Evolutionary conservation across 2,329 filamentous ascomycete genomes (phyloP).

Genomic region (Colletotrichum sp.): DNA sequence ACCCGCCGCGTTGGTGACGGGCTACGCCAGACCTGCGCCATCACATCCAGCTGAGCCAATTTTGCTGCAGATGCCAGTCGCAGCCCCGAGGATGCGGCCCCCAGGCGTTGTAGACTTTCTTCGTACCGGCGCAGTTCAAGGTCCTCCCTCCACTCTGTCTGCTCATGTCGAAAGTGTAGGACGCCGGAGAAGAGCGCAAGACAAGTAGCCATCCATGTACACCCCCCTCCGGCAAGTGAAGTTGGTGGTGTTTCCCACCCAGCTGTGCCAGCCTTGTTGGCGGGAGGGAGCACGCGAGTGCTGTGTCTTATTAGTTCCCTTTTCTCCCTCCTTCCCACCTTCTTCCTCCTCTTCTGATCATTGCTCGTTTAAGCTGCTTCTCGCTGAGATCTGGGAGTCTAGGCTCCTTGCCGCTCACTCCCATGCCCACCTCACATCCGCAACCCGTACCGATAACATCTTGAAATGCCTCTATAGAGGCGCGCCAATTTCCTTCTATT

Average conservation of each 20-base stretch:
- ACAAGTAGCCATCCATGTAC: not conserved
- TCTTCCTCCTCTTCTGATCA: not conserved
- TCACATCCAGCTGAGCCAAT: conserved; percentile 16
- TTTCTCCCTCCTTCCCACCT: not conserved
- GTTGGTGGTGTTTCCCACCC: not conserved
- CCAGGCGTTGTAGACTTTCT: not conserved
- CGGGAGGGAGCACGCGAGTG: not conserved
- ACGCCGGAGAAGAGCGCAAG: not conserved
- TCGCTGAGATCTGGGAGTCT: not conserved
- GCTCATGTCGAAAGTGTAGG: not conserved
- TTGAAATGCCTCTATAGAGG: not conserved
- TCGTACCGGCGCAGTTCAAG: not conserved
- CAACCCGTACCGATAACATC: not conserved
- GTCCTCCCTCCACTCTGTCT: not conserved
- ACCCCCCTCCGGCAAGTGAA: not conserved
- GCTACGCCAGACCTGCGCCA: conserved; percentile 9
- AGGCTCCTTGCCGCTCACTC: not conserved
- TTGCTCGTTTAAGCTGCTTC: not conserved
- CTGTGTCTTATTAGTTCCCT: conserved; percentile 2
- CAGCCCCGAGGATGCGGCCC: not conserved
- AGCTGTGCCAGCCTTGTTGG: not conserved
- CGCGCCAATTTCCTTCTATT: not conserved
- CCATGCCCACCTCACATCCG: not conserved
- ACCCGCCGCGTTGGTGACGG: not conserved
- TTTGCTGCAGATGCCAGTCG: not conserved